A percentile compares a stretch with the other conserved stretches of the same genome.
Conservation (phyloP, 2,329 filamentous ascomycete genomes). For the Nemania bipapillata region DNA sequence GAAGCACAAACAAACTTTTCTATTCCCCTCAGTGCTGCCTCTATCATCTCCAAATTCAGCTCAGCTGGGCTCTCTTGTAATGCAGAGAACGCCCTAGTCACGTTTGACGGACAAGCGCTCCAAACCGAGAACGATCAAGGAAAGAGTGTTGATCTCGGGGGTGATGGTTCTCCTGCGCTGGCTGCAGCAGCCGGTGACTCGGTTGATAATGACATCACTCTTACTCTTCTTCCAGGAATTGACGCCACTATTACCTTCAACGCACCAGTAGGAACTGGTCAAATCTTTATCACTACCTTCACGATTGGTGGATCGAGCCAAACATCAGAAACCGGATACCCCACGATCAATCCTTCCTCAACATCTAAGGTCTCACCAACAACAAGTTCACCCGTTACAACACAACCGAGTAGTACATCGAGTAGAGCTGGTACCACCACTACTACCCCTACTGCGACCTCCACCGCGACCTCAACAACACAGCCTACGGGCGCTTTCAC, state of each 20-base stretch:
- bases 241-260: slow-evolving; percentile 52
- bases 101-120: slow-evolving; percentile 72
- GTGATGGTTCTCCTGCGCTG: slow-evolving; percentile 40
- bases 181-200: slow-evolving; percentile 37
- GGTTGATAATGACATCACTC: slow-evolving; percentile 52
- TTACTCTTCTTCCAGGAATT: slow-evolving; percentile 49
- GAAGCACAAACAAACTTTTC: slow-evolving; percentile 75
- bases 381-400: slow-evolving; percentile 40
- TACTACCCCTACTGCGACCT: slow-evolving; percentile 19
- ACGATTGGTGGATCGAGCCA: slow-evolving; percentile 35
- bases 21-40: slow-evolving; percentile 75
- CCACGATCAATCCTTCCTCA: slow-evolving; percentile 33
- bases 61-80: slow-evolving; percentile 79
- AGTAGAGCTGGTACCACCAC: slow-evolving; percentile 35
- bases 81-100: slow-evolving; percentile 86
- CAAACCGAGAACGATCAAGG: slow-evolving; percentile 50
- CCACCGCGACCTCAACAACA: slow-evolving; percentile 35
- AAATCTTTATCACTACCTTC: slow-evolving; percentile 50
- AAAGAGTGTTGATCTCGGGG: slow-evolving; percentile 44
- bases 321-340: slow-evolving; percentile 43
- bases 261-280: slow-evolving; percentile 42
- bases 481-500: slow-evolving; percentile 56
- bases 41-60: slow-evolving; percentile 81
- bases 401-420: slow-evolving; percentile 21
- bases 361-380: slow-evolving; percentile 44